Evolutionary conservation across 352 stramenopile genomes (phyloP), one percentile per base, ranked within the genome.

Genomic region (Phytopythium mirpurense): DNA sequence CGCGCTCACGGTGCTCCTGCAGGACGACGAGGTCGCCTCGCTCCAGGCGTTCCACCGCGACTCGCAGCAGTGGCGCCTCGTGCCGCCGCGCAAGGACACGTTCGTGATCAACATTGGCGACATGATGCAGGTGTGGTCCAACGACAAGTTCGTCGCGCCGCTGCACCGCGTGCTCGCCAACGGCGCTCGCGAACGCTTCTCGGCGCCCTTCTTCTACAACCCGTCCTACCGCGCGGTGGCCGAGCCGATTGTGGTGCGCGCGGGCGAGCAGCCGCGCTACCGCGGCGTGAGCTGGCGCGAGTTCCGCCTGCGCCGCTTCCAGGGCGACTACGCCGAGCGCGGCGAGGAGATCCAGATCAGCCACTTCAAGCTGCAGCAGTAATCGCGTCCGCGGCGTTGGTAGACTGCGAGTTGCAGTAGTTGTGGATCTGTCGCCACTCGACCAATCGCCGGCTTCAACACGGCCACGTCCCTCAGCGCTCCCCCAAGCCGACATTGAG

Each of bases 311-410:
- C 57, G 86, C 35, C 83, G 92, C 23, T 96, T 97, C 77, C 82
- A 89, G 29, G 92, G 93, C 47, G 88, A 98, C 69, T 93, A 95
- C 57, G 89, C 83, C 8, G 84, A 98, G 72, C 56, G 90, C 24
- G 93, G 93, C 23, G 70, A 87, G n/a, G 93, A 98, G 55, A 90
- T 97, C 56, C 90, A 97, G 74, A 97, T 97, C 54, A 67, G 69
- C 24, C 71, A 97, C 57, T 98, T 68, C 48, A 66, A 62, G 42
- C 50, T 66, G 14, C 3, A 59, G 1, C 9, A 27, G 1, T 45
- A 45, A 26, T 10, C 16, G 10, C 9, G 9, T n/a, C n/a, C n/a
- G n/a, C n/a, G n/a, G 29, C 9, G 9, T 9, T 10, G 5, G 29
- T 32, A 32, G 29, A 32, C 29, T 5, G 29, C 29, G 29, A 32